Conservation (phyloP, 2,329 filamentous ascomycete genomes). For the Penicillium sclerotiorum region DNA sequence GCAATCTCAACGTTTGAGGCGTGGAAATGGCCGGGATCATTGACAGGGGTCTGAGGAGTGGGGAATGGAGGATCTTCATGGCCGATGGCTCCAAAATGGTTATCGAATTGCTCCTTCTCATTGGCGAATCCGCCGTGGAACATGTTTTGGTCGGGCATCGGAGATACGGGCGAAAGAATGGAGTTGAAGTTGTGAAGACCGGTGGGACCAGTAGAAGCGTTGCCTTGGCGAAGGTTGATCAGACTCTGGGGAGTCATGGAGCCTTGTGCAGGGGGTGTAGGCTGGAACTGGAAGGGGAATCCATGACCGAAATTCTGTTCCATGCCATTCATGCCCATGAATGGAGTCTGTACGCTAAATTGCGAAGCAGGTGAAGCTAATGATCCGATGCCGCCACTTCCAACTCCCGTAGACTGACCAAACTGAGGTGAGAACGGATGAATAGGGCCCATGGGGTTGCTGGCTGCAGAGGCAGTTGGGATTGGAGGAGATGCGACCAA, state of each 20-base stretch:
- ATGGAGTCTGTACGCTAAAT: slow-evolving; percentile 62
- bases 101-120: slow-evolving; percentile 31
- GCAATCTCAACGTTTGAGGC: slow-evolving; percentile 55
- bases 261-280: slow-evolving; percentile 56
- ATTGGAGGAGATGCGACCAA: slow-evolving; percentile 83
- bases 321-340: slow-evolving; percentile 60
- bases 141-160: slow-evolving; percentile 57
- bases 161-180: slow-evolving; percentile 66
- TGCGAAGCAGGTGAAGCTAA: slow-evolving; percentile 71
- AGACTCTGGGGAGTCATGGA: slow-evolving; percentile 48
- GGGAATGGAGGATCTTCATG: slow-evolving; percentile 31
- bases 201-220: slow-evolving; percentile 63
- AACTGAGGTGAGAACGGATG: slow-evolving; percentile 66
- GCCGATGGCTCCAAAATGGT: slow-evolving; percentile 32
- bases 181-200: slow-evolving; percentile 45
- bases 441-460: slow-evolving; percentile 64
- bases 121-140: slow-evolving; percentile 29
- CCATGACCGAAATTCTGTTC: slow-evolving; percentile 64
- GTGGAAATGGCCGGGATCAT: slow-evolving; percentile 45
- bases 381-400: slow-evolving; percentile 66
- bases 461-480: slow-evolving; percentile 75
- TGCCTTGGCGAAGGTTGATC: slow-evolving; percentile 41
- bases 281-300: slow-evolving; percentile 68
- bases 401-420: slow-evolving; percentile 57
- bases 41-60: slow-evolving; percentile 33